phyloP scores from a whole-genome alignment of 2,329 filamentous ascomycete genomes.

The Berkeleyomyces basicola region DNA sequence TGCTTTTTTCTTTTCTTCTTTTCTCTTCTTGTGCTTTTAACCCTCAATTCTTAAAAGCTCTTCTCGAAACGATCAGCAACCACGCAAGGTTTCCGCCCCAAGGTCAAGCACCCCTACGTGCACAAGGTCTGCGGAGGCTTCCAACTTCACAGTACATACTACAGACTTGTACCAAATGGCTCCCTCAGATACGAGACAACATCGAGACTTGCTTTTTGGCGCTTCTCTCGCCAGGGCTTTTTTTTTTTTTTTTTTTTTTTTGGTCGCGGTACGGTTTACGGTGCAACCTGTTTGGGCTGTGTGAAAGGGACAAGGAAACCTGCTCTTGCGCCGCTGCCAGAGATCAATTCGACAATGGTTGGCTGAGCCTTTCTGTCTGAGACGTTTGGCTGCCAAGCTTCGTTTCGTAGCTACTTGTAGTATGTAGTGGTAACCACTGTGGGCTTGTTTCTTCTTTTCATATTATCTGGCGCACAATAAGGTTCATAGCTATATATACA shows the following conservation, averaged over 20 bases:
- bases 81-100: no score
- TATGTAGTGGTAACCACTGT: background rate
- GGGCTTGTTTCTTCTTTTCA: background rate
- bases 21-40: background rate
- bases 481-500: background rate
- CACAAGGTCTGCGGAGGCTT: no score
- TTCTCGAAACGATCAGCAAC: background rate
- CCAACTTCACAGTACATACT: no score
- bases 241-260: background rate
- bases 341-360: background rate
- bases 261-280: background rate
- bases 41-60: background rate
- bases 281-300: background rate
- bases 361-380: background rate
- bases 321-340: background rate
- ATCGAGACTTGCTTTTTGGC: background rate
- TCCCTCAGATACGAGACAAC: background rate
- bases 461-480: background rate
- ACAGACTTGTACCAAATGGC: no score
- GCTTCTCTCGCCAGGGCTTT: background rate
- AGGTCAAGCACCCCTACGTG: no score
- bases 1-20: background rate
- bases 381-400: background rate
- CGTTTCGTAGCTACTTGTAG: background rate
- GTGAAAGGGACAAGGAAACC: background rate